phyloP scores from a whole-genome alignment of 2,329 filamentous ascomycete genomes.

The Diplodia sapinea region DNA sequence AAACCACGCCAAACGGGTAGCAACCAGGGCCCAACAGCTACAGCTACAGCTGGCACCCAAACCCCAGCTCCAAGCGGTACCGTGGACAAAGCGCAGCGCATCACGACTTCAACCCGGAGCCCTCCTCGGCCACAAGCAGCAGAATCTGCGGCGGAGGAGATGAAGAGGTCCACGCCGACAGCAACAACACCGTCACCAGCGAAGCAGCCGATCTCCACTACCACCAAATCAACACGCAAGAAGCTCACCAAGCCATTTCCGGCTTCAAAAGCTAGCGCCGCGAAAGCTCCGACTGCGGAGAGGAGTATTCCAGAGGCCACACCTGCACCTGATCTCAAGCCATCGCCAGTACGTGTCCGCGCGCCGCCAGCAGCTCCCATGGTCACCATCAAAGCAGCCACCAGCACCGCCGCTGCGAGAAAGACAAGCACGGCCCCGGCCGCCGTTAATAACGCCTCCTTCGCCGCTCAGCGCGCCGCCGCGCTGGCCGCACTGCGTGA shows the following conservation, averaged over 20 bases:
- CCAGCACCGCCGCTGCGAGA: neutral
- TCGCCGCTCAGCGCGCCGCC: neutral
- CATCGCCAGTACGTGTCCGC: neutral
- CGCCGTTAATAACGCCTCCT: neutral
- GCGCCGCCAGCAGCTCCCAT: neutral
- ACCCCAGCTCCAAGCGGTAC: neutral
- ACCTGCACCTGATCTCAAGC: neutral
- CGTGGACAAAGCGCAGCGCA: neutral
- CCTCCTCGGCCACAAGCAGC: neutral
- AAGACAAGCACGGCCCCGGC: neutral
- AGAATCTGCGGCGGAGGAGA: neutral
- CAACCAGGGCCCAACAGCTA: neutral
- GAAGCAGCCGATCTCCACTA: neutral
- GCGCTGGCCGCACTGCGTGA: neutral
- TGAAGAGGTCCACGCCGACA: neutral
- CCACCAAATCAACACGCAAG: neutral
- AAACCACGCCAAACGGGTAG: neutral
- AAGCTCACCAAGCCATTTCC: constrained; percentile 2
- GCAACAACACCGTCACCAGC: neutral
- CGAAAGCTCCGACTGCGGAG: neutral
- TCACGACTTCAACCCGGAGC: neutral
- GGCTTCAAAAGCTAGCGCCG: neutral
- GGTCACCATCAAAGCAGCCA: neutral
- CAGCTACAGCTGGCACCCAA: neutral
- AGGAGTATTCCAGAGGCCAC: neutral